phyloP scores from a whole-genome alignment of 208 protist species.

The Blastocrithidia nonstop region DNA sequence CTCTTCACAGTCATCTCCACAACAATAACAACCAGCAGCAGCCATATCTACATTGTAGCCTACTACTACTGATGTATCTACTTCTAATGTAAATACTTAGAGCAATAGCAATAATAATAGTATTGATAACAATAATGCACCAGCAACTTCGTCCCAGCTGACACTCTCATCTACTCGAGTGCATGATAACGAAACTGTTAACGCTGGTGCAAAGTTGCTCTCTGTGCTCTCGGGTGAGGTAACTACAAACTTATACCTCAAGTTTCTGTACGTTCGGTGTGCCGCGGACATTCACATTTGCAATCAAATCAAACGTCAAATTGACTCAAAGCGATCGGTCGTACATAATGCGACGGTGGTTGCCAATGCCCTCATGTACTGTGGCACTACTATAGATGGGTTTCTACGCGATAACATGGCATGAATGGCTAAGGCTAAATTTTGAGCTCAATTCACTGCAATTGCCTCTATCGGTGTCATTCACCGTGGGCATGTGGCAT shows the following conservation, averaged over 20 bases:
- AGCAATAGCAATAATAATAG: not conserved
- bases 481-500: slow-evolving; percentile 89
- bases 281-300: slow-evolving; percentile 89
- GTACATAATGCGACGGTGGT: slow-evolving; percentile 92
- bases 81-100: not conserved
- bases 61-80: not conserved
- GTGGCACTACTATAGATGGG: slow-evolving; percentile 94
- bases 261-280: slow-evolving; percentile 94
- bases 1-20: not conserved
- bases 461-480: slow-evolving; percentile 95
- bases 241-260: slow-evolving; percentile 87
- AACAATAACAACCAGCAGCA: not conserved
- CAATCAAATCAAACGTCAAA: slow-evolving; percentile 89
- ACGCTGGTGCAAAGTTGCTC: slow-evolving; percentile 31
- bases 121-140: not conserved
- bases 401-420: slow-evolving; percentile 96
- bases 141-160: no score
- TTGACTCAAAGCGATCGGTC: slow-evolving; percentile 53
- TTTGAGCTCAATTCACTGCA: slow-evolving; percentile 97
- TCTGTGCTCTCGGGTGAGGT: slow-evolving; percentile 66
- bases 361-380: slow-evolving; percentile 94
- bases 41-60: not conserved
- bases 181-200: no score
- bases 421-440: slow-evolving; percentile 91
- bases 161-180: no score